Percentiles rank a stretch among this genome's conserved stretches.
phyloP scores from a whole-genome alignment of 805 yeast genomes.

The Teunomyces barrocoloradensis region DNA sequence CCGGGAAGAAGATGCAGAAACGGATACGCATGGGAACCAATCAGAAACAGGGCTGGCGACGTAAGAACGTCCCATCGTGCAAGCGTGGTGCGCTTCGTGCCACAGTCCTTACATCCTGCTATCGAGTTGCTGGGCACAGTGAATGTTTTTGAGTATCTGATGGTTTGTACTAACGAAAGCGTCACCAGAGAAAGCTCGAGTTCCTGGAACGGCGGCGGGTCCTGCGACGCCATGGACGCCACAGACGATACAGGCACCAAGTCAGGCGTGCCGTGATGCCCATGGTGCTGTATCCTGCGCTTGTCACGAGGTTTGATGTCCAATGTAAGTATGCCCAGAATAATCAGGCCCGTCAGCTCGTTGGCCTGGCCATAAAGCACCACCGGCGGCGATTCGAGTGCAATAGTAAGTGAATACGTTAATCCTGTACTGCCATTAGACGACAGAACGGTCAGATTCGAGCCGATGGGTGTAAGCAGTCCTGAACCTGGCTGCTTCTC shows the following conservation, averaged over 20 bases:
- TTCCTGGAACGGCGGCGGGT: slow-evolving; percentile 31
- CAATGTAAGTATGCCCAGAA: slow-evolving; percentile 74
- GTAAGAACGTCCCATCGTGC: slow-evolving; percentile 87
- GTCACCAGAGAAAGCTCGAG: slow-evolving; percentile 57
- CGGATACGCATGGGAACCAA: slow-evolving; percentile 83
- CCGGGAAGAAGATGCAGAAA: slow-evolving; percentile 90
- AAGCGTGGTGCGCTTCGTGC: slow-evolving; percentile 52
- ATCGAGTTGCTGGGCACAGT: slow-evolving; percentile 49
- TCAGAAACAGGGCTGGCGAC: slow-evolving; percentile 53
- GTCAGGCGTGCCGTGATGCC: not conserved
- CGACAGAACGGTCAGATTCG: not conserved
- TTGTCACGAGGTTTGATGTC: slow-evolving; percentile 15
- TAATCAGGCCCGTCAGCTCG: slow-evolving; percentile 81
- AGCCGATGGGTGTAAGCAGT: not conserved
- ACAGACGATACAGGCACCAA: slow-evolving; percentile 1
- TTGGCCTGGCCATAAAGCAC: slow-evolving; percentile 75
- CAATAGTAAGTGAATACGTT: slow-evolving; percentile 41
- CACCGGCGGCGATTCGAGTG: slow-evolving; percentile 88
- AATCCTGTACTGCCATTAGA: not conserved
- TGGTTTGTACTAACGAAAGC: slow-evolving; percentile 68
- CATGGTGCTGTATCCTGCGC: not conserved
- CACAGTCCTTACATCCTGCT: slow-evolving; percentile 58
- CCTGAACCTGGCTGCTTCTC: not conserved
- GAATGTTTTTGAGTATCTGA: slow-evolving; percentile 66
- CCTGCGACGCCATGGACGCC: slow-evolving; percentile 14